Base-by-base conservation (phyloP, 2,329 filamentous ascomycete genomes). In the Hypoxylon sp. region DNA sequence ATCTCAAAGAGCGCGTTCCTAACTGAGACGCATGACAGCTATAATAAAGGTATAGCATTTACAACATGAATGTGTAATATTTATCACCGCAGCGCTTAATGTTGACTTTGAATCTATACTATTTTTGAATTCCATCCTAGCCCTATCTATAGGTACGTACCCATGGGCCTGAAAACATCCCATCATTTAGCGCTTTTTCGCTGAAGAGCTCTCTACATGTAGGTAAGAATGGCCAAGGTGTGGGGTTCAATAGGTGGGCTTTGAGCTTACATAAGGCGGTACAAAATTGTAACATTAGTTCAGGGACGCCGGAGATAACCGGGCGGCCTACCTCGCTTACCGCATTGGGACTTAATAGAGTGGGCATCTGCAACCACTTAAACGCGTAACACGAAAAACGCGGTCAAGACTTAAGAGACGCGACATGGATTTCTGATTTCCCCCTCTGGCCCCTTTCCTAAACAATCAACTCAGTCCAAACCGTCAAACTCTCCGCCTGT, bases 281-380 rank as follows among this genome's bases (percentile, higher is more conserved):
- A n/a, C n/a, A n/a, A n/a, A n/a, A 32, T 11, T 2, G 6, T 30
- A 18, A 42, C 24, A 30, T 42, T 53, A 20, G 28, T 53, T 28
- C 32, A 53, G 28, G 30, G 9, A 36, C 30, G 8, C 14, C 77
- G 59, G 73, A 63, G 65, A 60, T 68, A 65, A 50, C 46, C 58
- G 62, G 65, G 22, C 6, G 4, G 48, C 24, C 11, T 24, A 51
- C 24, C 11, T 24, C 8, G 18, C 32, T 62, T 66, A 33, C 65
- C 42, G n/a, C 18, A 55, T 65, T 52, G 8, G 48, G 52, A 18
- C 26, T 63, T 65, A 62, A 62, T 65, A 50, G 53, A 22, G 18
- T 62, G 58, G 62, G 28, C n/a, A 40, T 16, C 56, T 69, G 67
- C 64, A 67, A 69, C 61, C 67, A 62, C 67, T 69, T 67, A 54